Evolutionary conservation across 176 grass and related monocot genomes (phyloP), one percentile per base, ranked within the genome.

Genomic region (Poa annua): DNA sequence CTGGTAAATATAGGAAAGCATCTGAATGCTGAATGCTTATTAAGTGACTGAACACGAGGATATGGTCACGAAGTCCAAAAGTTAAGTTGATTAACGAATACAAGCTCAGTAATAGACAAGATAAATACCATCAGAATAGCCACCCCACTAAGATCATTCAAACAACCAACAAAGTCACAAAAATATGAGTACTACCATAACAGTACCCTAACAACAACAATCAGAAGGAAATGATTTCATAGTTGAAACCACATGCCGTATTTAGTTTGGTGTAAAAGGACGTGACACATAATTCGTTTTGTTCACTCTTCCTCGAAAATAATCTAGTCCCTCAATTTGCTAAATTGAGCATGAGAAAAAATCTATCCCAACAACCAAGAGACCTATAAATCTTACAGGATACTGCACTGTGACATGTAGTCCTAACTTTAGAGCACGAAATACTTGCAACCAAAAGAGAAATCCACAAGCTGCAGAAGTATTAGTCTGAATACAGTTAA

Each of bases 61-160:
- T 14, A 55, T 11, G 20, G 26, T 11, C 66, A 80, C 8, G 7
- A 36, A 32, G 21, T 35, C 11, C 10, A 48, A 36, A 57, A 21
- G 32, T 9, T 25, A 63, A 34, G 17, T 62, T 42, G 44, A 13
- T 65, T 56, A 54, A 13, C 33, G 6, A 44, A 76, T 63, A 53
- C 51, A 68, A 42, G 59, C 10, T 81, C 35, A 5, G 70, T 11
- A 72, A 77, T 24, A 77, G 45, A 45, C 62, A 71, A 81, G 45
- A 45, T 63, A 71, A 71, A 29, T 83, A 34, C 12, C 42, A 83
- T 71, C 55, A 55, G 34, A 73, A 79, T n/a, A 45, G 26, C 8
- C 50, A 52, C 14, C 55, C 22, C 47, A 66, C 29, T 53, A 17
- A 45, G 48, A 64, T 86, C 20, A 10, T 72, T 34, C 34, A 81